Conservation (phyloP, 148 eudicot genomes). For the Rhododendron ovatum region DNA sequence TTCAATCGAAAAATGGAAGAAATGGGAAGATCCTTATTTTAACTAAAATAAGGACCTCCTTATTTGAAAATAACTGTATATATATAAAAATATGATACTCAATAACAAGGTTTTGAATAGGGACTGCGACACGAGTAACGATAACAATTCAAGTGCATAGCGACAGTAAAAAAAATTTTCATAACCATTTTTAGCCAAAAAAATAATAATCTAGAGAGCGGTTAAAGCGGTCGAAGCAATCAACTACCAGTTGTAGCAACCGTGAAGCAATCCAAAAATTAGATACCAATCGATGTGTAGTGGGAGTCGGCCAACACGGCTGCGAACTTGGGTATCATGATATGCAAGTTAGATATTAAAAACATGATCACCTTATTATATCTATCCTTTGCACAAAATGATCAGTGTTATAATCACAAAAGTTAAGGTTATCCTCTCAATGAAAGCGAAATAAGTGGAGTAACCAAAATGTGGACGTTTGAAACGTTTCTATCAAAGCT, state of each 20-base stretch:
- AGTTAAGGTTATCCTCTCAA: constrained; percentile 11
- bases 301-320: background rate
- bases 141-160: background rate
- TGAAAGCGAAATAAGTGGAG: constrained; percentile 41
- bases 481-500: constrained; percentile 53
- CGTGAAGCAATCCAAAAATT: background rate
- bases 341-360: background rate
- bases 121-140: background rate
- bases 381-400: background rate
- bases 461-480: constrained; percentile 24
- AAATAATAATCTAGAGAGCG: background rate
- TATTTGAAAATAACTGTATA: too few relatives aligned
- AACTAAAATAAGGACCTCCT: too few relatives aligned
- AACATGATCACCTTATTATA: background rate
- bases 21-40: too few relatives aligned
- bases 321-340: background rate
- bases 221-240: background rate
- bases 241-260: background rate
- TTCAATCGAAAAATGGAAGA: too few relatives aligned
- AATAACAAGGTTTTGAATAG: background rate
- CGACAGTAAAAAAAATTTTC: too few relatives aligned
- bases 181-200: background rate
- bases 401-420: background rate
- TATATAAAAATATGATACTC: background rate
- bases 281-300: background rate